Conservation (phyloP, 148 eudicot genomes). For the Vaccinium myrtillus region DNA sequence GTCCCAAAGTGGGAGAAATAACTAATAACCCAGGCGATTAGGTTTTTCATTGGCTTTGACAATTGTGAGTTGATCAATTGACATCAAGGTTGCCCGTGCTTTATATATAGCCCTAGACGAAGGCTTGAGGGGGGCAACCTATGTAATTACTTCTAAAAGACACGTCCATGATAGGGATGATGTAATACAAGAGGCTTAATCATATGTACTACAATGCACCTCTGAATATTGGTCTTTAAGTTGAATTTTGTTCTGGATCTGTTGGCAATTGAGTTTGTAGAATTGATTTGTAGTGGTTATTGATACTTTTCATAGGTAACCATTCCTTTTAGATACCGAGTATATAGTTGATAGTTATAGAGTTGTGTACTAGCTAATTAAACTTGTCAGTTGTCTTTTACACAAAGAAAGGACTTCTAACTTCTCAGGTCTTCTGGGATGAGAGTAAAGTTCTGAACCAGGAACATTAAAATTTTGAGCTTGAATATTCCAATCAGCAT, state of each 20-base stretch:
- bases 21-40: not conserved
- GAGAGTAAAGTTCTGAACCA: not conserved
- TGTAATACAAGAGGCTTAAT: not conserved
- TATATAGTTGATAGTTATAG: not conserved
- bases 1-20: not conserved
- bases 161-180: not conserved
- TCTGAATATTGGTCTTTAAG: not conserved
- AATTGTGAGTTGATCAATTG: no score
- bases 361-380: not conserved
- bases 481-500: not conserved
- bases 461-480: not conserved
- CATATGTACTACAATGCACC: not conserved
- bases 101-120: no score
- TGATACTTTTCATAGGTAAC: not conserved
- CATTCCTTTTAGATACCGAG: not conserved
- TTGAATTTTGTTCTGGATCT: conserved; percentile 1
- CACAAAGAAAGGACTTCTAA: not conserved
- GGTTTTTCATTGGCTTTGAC: no score
- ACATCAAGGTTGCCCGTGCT: no score
- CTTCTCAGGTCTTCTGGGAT: not conserved
- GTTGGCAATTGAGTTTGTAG: not conserved
- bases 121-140: not conserved
- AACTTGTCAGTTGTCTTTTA: not conserved
- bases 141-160: not conserved
- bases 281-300: not conserved